phyloP scores from a whole-genome alignment of 1,284 basidiomycete genomes.

The Cryptococcus neoformans region DNA sequence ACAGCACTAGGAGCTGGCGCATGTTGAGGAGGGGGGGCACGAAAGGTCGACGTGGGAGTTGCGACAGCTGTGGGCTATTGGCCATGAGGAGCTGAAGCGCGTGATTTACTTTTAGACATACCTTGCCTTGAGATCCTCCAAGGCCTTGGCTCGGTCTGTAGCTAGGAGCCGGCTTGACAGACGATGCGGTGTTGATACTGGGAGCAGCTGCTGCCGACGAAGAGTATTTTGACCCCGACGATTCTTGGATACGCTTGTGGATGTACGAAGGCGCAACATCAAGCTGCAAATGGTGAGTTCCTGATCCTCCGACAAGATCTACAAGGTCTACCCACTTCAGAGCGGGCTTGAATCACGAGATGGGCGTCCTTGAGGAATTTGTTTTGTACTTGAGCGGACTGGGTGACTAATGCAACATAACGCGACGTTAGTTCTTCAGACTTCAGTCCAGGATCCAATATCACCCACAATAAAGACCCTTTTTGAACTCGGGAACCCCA shows the following conservation, averaged over 20 bases:
- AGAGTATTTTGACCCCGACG: slow-evolving; percentile 85
- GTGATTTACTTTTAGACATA: slow-evolving; percentile 7
- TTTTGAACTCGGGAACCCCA: slow-evolving; percentile 87
- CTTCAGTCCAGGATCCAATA: background rate
- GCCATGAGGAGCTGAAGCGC: background rate
- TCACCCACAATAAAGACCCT: slow-evolving; percentile 75
- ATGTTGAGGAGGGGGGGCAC: slow-evolving; percentile 43
- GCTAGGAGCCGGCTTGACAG: slow-evolving; percentile 34
- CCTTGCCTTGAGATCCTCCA: slow-evolving; percentile 43
- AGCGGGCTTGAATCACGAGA: slow-evolving; percentile 86
- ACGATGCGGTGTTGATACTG: slow-evolving; percentile 4
- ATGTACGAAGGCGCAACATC: slow-evolving; percentile 78
- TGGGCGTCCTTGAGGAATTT: slow-evolving; percentile 81
- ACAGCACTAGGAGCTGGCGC: slow-evolving; percentile 48
- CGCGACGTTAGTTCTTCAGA: background rate
- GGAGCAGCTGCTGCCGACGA: slow-evolving; percentile 33
- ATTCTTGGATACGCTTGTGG: slow-evolving; percentile 82
- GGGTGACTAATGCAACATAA: slow-evolving; percentile 56
- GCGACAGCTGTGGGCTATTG: slow-evolving; percentile 26
- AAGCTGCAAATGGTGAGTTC: slow-evolving; percentile 51
- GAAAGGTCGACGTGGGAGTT: slow-evolving; percentile 28
- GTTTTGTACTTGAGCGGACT: slow-evolving; percentile 71
- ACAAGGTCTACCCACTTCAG: slow-evolving; percentile 61
- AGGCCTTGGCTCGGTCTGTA: slow-evolving; percentile 43
- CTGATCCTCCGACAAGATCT: too few relatives aligned